Conservation (phyloP, 177 flowering plant species). For the Vitis hybrid region DNA sequence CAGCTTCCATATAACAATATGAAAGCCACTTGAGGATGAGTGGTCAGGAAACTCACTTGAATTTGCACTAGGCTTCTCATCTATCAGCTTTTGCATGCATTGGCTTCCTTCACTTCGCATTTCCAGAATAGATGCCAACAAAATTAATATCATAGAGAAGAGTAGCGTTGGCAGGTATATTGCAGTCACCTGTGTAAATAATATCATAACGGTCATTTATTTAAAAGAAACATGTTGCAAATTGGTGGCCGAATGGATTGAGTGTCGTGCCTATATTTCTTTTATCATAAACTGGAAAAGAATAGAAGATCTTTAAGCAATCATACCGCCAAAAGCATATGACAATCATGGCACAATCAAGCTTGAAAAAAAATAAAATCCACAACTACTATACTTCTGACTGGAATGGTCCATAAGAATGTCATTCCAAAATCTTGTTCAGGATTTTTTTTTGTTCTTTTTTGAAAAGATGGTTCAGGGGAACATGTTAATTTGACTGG, state of each 20-base stretch:
- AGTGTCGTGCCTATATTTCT: no score
- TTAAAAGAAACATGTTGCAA: no score
- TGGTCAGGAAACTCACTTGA: constrained; percentile 21
- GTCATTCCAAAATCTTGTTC: no score
- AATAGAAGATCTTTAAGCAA: neutral
- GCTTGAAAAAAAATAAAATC: no score
- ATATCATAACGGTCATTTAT: neutral
- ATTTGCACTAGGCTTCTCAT: neutral
- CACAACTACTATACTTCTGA: no score
- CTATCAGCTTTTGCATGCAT: neutral
- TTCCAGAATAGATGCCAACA: constrained; percentile 69
- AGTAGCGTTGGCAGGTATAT: constrained; percentile 90
- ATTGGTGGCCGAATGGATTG: no score
- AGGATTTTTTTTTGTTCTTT: no score
- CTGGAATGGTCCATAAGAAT: no score
- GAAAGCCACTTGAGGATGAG: neutral
- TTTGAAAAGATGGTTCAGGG: no score
- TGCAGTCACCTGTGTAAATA: constrained; percentile 72
- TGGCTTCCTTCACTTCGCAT: constrained; percentile 24
- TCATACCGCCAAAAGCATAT: neutral
- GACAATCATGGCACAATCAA: neutral
- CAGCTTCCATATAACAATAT: neutral
- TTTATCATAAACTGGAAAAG: neutral
- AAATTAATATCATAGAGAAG: constrained; percentile 79
- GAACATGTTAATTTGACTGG: no score